Percentiles rank a stretch among this genome's conserved stretches.
These are phyloP conservation scores for Keqinozyma sinolaborantium DNA, from an alignment of 1,139 yeast species.

Conservation along the genomic window DNA sequence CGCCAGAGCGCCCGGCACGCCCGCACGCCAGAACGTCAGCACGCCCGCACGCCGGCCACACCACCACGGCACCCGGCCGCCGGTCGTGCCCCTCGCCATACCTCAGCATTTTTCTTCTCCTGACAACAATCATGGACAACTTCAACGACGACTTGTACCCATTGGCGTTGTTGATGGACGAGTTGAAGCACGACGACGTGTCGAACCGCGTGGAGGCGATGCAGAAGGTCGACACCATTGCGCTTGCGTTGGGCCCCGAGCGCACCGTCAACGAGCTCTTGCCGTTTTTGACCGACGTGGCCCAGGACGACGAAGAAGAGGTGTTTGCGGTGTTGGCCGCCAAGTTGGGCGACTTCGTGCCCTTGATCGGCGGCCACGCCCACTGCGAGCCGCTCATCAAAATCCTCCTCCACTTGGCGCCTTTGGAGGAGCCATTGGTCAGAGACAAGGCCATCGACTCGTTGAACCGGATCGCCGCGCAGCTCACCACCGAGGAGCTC, in stretches of 20 bases:
- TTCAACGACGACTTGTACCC: slow-evolving; percentile 77
- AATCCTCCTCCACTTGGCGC: slow-evolving; percentile 83
- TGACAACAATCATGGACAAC: slow-evolving; percentile 35
- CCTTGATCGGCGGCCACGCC: slow-evolving; percentile 81
- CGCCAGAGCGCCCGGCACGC: slow-evolving; percentile 1
- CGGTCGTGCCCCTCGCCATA: neutral
- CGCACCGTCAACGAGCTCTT: slow-evolving; percentile 85
- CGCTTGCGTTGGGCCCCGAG: slow-evolving; percentile 92
- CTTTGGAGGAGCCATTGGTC: slow-evolving; percentile 97
- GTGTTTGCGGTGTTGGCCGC: slow-evolving; percentile 92
- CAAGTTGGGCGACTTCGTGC: slow-evolving; percentile 83
- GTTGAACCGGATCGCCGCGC: slow-evolving; percentile 64
- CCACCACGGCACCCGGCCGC: slow-evolving; percentile 1
- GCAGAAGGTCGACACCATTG: slow-evolving; percentile 91
- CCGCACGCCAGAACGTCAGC: neutral
- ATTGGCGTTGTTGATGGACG: slow-evolving; percentile 94
- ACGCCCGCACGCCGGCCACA: neutral
- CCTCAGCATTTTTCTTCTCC: neutral
- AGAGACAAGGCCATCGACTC: slow-evolving; percentile 93
- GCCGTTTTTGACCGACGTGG: slow-evolving; percentile 83
- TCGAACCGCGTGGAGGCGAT: slow-evolving; percentile 91
- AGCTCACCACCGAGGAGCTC: slow-evolving; percentile 65
- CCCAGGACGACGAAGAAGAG: slow-evolving; percentile 98
- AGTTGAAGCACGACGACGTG: slow-evolving; percentile 90
- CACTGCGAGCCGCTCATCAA: slow-evolving; percentile 76